Conservation (phyloP, 257 asterid species). For the Dorcoceras hygrometricum region DNA sequence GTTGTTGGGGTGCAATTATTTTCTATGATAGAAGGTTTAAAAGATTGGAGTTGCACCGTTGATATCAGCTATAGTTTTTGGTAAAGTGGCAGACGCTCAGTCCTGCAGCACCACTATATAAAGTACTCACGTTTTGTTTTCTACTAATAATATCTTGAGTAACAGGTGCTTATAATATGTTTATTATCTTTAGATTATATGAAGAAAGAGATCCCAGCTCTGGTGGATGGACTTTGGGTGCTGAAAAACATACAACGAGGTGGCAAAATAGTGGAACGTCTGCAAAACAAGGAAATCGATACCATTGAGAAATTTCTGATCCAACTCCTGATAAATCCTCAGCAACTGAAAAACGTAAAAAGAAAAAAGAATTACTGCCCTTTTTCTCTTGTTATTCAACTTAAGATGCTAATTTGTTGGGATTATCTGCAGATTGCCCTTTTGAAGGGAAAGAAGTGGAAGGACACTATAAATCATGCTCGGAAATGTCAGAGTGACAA, state of each 20-base stretch:
- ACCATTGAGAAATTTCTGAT: conserved; percentile 55
- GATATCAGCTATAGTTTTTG: no score
- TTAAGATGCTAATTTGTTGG: not conserved
- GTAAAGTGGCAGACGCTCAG: no score
- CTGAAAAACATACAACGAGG: conserved; percentile 30
- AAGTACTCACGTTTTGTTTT: no score
- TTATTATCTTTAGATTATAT: conserved; percentile 39
- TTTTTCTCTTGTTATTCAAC: not conserved
- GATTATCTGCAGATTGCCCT: conserved; percentile 33
- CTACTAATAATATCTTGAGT: not conserved
- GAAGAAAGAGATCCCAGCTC: conserved; percentile 43
- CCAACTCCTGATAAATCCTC: conserved; percentile 35
- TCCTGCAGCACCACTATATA: no score
- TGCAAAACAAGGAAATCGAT: conserved; percentile 21
- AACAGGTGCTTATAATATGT: not conserved
- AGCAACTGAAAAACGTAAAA: conserved; percentile 46
- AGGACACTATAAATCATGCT: conserved; percentile 45
- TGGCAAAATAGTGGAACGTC: conserved; percentile 30
- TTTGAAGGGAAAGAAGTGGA: conserved; percentile 33
- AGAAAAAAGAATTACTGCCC: conserved; percentile 8
- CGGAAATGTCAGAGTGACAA: conserved; percentile 35
- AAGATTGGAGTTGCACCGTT: no score
- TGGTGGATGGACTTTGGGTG: conserved; percentile 44
- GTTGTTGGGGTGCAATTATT: no score
- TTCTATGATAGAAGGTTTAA: no score